phyloP scores from a whole-genome alignment of 345 rosid species.

The Dimocarpus longan region DNA sequence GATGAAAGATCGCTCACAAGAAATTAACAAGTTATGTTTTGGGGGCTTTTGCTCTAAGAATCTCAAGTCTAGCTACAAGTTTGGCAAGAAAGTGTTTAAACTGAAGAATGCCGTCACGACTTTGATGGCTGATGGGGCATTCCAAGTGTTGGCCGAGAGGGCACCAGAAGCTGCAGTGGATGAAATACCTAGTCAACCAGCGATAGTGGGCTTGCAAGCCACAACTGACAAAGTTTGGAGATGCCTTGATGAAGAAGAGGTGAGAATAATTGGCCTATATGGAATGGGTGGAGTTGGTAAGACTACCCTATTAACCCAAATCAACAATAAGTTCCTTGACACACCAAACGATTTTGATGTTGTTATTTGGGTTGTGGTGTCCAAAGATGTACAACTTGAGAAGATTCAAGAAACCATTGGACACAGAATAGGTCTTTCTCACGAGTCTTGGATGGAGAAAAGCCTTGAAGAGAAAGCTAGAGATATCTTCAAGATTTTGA shows the following conservation, averaged over 20 bases:
- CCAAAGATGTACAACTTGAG: background rate
- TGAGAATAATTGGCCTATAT: slow-evolving; percentile 6
- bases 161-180: background rate
- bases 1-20: background rate
- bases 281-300: slow-evolving; percentile 22
- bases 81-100: background rate
- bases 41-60: background rate
- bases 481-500: background rate
- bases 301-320: slow-evolving; percentile 7
- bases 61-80: background rate
- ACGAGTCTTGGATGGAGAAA: background rate
- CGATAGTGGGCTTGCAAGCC: background rate
- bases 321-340: slow-evolving; percentile 4
- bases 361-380: background rate
- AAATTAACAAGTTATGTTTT: background rate
- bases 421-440: background rate
- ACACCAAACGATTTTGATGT: background rate
- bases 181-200: background rate
- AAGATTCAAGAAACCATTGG: slow-evolving; percentile 1
- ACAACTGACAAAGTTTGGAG: slow-evolving; percentile 8
- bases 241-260: background rate
- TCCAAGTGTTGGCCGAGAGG: background rate
- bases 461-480: background rate
- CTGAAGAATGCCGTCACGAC: background rate
- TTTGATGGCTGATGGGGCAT: background rate